These are phyloP conservation scores for Heliamphora pulchella DNA, from an alignment of 179 eudicot species.

Conservation along the genomic window DNA sequence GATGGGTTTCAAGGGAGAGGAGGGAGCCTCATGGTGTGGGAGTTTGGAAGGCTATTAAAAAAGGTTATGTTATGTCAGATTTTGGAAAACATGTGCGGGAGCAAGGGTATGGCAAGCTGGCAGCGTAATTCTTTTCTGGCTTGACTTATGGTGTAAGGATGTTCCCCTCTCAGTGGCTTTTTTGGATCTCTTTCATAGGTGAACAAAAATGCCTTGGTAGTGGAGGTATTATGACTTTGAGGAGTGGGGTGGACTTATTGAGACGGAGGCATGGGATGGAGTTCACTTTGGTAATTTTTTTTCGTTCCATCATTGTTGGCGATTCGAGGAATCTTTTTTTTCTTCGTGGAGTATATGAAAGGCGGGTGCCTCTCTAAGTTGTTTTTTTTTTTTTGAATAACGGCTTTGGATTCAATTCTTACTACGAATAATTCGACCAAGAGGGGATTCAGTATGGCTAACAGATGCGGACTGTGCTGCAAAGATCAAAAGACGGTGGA, in stretches of 20 bases:
- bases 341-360: background rate
- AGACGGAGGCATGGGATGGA: conserved; percentile 3
- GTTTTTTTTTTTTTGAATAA: no score
- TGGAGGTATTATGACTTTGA: background rate
- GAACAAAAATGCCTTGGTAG: background rate
- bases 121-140: no score
- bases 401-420: background rate
- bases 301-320: background rate
- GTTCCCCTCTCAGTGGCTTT: background rate
- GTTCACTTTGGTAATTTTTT: background rate
- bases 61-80: no score
- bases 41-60: no score
- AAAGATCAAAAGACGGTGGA: background rate
- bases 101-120: no score
- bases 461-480: background rate
- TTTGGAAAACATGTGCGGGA: no score
- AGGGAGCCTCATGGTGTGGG: no score
- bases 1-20: no score
- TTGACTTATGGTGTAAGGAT: no score
- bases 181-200: no score
- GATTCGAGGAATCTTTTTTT: background rate
- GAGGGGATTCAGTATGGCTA: background rate
- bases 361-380: no score
- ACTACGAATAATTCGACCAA: background rate
- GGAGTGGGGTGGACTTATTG: background rate